Conservation (phyloP, 768 basidiomycete genomes). For the Suillus brevipes region DNA sequence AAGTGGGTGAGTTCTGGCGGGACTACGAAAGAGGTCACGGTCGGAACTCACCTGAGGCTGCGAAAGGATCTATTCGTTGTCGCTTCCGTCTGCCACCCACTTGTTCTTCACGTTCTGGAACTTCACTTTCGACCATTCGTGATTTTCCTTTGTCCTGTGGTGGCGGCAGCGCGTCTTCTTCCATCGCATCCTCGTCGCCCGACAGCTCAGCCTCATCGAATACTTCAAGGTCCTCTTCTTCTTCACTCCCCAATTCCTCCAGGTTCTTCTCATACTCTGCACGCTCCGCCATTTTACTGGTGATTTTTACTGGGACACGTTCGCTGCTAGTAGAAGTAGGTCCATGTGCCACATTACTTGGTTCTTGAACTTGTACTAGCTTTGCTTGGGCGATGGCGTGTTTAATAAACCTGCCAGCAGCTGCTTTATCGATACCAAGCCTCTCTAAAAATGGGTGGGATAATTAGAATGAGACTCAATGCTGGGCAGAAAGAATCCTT, state of each 20-base stretch:
- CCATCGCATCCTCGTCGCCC: conserved; percentile 14
- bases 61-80: conserved; percentile 62
- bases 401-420: conserved; percentile 82
- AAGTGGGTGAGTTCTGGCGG: not conserved
- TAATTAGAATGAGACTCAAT: not conserved
- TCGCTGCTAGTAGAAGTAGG: conserved; percentile 21
- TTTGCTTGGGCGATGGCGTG: conserved; percentile 72
- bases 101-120: conserved; percentile 12
- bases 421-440: conserved; percentile 68
- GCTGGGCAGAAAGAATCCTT: not conserved
- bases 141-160: conserved; percentile 36
- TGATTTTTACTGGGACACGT: conserved; percentile 55
- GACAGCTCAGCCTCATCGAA: conserved; percentile 30
- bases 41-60: conserved; percentile 41
- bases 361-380: conserved; percentile 36
- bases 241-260: conserved; percentile 42
- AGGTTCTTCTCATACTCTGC: conserved; percentile 61
- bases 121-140: conserved; percentile 34
- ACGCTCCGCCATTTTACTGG: conserved; percentile 72
- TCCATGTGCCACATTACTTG: conserved; percentile 5
- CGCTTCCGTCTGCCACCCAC: conserved; percentile 47
- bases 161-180: conserved; percentile 7
- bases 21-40: not conserved
- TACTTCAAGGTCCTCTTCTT: conserved; percentile 41
- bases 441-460: conserved; percentile 32